Evolutionary conservation across 768 basidiomycete species (phyloP).

Genomic region (Boletales sp.): DNA sequence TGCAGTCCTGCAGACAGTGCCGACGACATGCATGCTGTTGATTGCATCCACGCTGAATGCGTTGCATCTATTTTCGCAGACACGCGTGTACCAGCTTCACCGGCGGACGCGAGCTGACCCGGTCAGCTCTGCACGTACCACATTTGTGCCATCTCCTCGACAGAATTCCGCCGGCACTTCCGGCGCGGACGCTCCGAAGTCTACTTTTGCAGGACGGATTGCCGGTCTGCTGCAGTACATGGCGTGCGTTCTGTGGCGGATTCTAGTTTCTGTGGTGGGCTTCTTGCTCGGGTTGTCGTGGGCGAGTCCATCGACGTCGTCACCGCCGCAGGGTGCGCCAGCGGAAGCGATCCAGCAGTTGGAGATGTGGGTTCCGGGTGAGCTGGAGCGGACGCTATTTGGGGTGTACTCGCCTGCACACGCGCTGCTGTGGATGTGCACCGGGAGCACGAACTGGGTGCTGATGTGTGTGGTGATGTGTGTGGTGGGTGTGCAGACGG

Average conservation of each 20-base stretch:
- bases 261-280: conserved; percentile 55
- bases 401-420: conserved; percentile 79
- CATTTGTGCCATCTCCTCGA: conserved; percentile 52
- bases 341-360: conserved; percentile 66
- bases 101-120: conserved; percentile 50
- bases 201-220: conserved; percentile 43
- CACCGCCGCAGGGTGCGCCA: conserved; percentile 34
- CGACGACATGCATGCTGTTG: conserved; percentile 56
- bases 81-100: conserved; percentile 65
- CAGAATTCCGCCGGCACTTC: conserved; percentile 11
- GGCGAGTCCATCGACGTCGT: conserved; percentile 33
- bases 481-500: conserved; percentile 60
- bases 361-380: conserved; percentile 74
- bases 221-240: conserved; percentile 30
- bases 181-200: conserved; percentile 39
- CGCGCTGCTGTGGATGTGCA: conserved; percentile 68
- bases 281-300: conserved; percentile 64
- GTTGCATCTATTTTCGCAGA: conserved; percentile 67
- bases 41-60: conserved; percentile 53
- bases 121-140: conserved; percentile 65
- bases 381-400: conserved; percentile 66
- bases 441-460: conserved; percentile 73
- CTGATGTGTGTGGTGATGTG: conserved; percentile 67
- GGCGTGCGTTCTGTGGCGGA: conserved; percentile 42
- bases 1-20: conserved; percentile 51